These are phyloP conservation scores for Linnemannia exigua DNA, from an alignment of 192 early-diverging fungal genomes.

Conservation along the genomic window DNA sequence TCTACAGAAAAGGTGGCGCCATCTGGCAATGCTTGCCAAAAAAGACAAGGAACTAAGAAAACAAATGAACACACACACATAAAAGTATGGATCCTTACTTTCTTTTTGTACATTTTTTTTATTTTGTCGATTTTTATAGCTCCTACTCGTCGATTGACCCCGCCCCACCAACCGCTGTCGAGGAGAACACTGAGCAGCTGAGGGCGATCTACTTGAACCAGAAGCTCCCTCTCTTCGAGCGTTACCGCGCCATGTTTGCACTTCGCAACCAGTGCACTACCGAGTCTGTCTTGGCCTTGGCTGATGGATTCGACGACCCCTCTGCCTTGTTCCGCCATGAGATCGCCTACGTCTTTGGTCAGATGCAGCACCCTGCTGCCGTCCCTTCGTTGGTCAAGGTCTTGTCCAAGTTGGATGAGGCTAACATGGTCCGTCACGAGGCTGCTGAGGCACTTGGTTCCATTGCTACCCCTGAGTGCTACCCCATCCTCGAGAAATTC, in stretches of 20 bases:
- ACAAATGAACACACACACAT: background rate
- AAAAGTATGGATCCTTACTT: background rate
- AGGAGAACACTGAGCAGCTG: constrained; percentile 76
- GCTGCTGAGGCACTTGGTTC: constrained; percentile 97
- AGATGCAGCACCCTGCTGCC: constrained; percentile 93
- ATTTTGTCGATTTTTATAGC: constrained; percentile 50
- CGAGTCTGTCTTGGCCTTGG: constrained; percentile 87
- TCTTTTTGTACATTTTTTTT: background rate
- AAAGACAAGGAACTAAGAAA: background rate
- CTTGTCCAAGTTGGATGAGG: constrained; percentile 83
- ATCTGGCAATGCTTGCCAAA: constrained; percentile 11
- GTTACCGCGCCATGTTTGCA: constrained; percentile 97
- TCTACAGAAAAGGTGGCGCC: background rate
- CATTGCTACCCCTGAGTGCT: constrained; percentile 91
- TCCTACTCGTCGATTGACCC: constrained; percentile 91
- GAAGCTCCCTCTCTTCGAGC: constrained; percentile 84
- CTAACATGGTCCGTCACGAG: constrained; percentile 96
- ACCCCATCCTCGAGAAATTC: constrained; percentile 80
- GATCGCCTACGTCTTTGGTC: constrained; percentile 97
- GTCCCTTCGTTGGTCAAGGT: constrained; percentile 87
- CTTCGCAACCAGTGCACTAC: constrained; percentile 87
- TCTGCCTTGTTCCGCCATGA: constrained; percentile 94
- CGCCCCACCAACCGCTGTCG: constrained; percentile 82
- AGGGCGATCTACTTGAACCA: constrained; percentile 75
- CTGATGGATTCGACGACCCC: constrained; percentile 84